These are phyloP conservation scores for Grosmannia huntii DNA, from an alignment of 2,329 filamentous ascomycete species.

Conservation along the genomic window DNA sequence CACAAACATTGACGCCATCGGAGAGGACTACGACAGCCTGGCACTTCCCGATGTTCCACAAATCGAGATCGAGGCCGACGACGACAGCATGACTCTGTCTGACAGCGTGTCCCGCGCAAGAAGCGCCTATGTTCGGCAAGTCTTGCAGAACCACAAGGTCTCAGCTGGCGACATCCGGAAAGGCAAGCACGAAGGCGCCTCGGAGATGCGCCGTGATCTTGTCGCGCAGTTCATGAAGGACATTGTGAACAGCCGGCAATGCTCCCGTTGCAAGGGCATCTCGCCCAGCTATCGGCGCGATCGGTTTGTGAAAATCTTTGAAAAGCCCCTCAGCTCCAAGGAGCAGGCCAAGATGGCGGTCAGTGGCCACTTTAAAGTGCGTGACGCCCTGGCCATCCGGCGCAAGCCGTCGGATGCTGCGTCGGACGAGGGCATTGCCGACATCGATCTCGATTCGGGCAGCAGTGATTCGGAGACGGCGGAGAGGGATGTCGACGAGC, in stretches of 20 bases:
- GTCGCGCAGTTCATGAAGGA: slow-evolving; percentile 71
- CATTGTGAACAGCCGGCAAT: slow-evolving; percentile 57
- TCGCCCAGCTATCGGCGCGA: slow-evolving; percentile 83
- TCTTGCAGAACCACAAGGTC: slow-evolving; percentile 48
- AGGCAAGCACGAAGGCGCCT: slow-evolving; percentile 72
- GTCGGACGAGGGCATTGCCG: slow-evolving; percentile 58
- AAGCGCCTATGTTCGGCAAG: slow-evolving; percentile 58
- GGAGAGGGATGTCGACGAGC: slow-evolving; percentile 34
- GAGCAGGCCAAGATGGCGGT: slow-evolving; percentile 61
- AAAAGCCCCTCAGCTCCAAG: slow-evolving; percentile 63
- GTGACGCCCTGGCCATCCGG: slow-evolving; percentile 54
- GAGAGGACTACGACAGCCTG: slow-evolving; percentile 32
- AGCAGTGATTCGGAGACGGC: slow-evolving; percentile 29
- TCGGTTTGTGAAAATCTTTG: slow-evolving; percentile 84
- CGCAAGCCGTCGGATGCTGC: slow-evolving; percentile 26
- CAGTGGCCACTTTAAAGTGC: slow-evolving; percentile 50
- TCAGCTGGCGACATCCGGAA: slow-evolving; percentile 36
- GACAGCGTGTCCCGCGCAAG: slow-evolving; percentile 40
- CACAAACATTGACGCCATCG: slow-evolving; percentile 39
- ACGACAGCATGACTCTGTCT: slow-evolving; percentile 43
- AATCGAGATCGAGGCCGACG: slow-evolving; percentile 45
- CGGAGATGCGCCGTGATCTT: slow-evolving; percentile 60
- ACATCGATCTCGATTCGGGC: slow-evolving; percentile 39
- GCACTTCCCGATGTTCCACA: slow-evolving; percentile 25
- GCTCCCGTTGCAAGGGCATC: slow-evolving; percentile 53